Evolutionary conservation across 306 rosid species (phyloP), one percentile per base, ranked within the genome.

Genomic region (Pyrus communis): DNA sequence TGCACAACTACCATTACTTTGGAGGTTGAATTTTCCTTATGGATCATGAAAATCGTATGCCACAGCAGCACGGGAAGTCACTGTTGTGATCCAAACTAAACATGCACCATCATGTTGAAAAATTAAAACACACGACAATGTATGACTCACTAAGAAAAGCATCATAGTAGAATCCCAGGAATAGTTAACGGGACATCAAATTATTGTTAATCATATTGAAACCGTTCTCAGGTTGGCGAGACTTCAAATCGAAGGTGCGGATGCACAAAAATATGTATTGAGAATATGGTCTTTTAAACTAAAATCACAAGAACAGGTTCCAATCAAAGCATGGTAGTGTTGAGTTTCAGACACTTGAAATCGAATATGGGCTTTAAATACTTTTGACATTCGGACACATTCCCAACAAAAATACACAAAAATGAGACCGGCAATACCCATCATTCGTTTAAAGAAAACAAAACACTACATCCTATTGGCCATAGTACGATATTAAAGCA

Each of bases 381-480:
- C 38, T 33, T 33, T 33, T 33, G 6, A 33, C 8, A 33, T 33
- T 33, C 42, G n/a, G 18, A 62, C 72, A 61, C 55, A 38, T 40
- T 75, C 67, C 57, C 31, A 22, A n/a, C 22, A 11, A 69, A 75
- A 59, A 75, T 18, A 46, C 54, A 46, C 12, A 45, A 21, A 33
- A 35, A 21, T 31, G 27, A 15, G 69, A 72, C 69, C 49, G 69
- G 64, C 61, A 64, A 72, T 54, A 71, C 76, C 68, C 71, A n/a
- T 43, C 85, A 76, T 46, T 67, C 42, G 79, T 42, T 13, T 4
- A 38, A 14, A 55, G 15, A 71, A 64, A 75, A 71, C 21, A 76
- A 76, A 62, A 66, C n/a, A 63, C 76, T 25, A 63, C 76, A 77
- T 78, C 57, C 60, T 77, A 79, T 72, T 82, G 85, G 10, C 86